Evolutionary conservation across 139 green algal species (phyloP).

Genomic region (Coccomyxa sp.): DNA sequence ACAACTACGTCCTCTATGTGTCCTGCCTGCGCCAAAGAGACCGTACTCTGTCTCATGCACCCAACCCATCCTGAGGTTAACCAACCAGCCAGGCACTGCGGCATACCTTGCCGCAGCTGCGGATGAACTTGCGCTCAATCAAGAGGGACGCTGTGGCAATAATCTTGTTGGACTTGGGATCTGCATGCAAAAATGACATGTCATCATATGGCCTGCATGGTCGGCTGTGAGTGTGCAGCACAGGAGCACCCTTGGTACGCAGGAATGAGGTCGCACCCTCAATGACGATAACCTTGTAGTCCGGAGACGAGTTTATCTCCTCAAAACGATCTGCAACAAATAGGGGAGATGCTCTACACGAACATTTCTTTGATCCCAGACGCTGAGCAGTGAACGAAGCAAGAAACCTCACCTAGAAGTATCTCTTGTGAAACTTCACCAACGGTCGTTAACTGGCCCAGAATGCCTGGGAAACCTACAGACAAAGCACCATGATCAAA

Average conservation of each 20-base stretch:
- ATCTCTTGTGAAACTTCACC: slow-evolving; percentile 50
- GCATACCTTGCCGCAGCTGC: slow-evolving; percentile 65
- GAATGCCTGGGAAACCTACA: slow-evolving; percentile 68
- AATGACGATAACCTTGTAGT: slow-evolving; percentile 53
- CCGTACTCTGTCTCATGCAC: not conserved
- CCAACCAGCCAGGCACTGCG: not conserved
- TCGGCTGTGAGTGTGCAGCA: too few relatives aligned
- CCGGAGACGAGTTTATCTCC: slow-evolving; percentile 2
- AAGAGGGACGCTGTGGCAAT: slow-evolving; percentile 75
- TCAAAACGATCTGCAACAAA: slow-evolving; percentile 24
- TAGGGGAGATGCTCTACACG: not conserved
- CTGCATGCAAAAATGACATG: slow-evolving; percentile 15
- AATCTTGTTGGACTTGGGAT: slow-evolving; percentile 38
- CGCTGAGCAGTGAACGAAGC: not conserved
- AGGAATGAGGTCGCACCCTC: slow-evolving; percentile 36
- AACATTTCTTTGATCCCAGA: not conserved
- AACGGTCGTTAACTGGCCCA: slow-evolving; percentile 76
- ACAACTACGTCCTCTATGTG: slow-evolving; percentile 96
- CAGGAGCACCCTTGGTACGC: not conserved
- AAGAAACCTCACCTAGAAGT: slow-evolving; percentile 42
- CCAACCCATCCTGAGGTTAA: too few relatives aligned
- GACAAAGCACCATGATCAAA: not conserved
- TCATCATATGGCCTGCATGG: too few relatives aligned
- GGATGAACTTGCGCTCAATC: slow-evolving; percentile 88
- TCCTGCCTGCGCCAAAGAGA: slow-evolving; percentile 37